Percentiles rank a stretch among this genome's conserved stretches.
phyloP scores from a whole-genome alignment of 1,284 basidiomycete genomes.

The Ganoderma sinense region DNA sequence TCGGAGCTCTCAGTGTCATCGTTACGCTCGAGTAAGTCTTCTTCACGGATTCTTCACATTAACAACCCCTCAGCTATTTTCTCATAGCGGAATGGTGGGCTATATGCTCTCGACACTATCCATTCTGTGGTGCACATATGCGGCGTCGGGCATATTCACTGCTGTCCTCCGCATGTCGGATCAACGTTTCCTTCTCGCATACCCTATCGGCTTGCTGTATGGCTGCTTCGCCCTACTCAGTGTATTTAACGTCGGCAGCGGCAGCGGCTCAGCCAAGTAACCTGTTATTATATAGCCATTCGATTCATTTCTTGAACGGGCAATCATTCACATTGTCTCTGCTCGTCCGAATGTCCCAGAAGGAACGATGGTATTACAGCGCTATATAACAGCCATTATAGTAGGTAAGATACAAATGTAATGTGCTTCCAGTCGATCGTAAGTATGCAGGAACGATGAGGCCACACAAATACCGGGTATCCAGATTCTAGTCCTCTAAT shows the following conservation, averaged over 20 bases:
- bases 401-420: neutral
- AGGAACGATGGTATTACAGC: neutral
- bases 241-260: conserved; percentile 70
- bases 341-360: neutral
- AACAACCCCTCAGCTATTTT: conserved; percentile 17
- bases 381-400: neutral
- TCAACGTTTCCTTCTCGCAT: conserved; percentile 92
- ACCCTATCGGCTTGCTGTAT: conserved; percentile 91
- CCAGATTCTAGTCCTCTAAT: neutral
- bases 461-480: neutral
- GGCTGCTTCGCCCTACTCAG: conserved; percentile 92
- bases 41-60: conserved; percentile 16
- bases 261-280: conserved; percentile 37
- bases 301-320: neutral
- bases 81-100: conserved; percentile 76
- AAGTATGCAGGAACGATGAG: neutral
- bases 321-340: neutral
- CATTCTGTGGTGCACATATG: conserved; percentile 95
- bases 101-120: conserved; percentile 84
- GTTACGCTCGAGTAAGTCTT: conserved; percentile 86
- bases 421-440: neutral
- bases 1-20: conserved; percentile 90
- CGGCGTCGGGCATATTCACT: conserved; percentile 94
- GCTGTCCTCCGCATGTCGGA: conserved; percentile 93
- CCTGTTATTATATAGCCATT: conserved; percentile 6